A percentile compares a stretch with the other conserved stretches of the same genome.
Evolutionary conservation across 2,329 filamentous ascomycete species (phyloP).

Genomic region (Colletotrichum ledebouriae): DNA sequence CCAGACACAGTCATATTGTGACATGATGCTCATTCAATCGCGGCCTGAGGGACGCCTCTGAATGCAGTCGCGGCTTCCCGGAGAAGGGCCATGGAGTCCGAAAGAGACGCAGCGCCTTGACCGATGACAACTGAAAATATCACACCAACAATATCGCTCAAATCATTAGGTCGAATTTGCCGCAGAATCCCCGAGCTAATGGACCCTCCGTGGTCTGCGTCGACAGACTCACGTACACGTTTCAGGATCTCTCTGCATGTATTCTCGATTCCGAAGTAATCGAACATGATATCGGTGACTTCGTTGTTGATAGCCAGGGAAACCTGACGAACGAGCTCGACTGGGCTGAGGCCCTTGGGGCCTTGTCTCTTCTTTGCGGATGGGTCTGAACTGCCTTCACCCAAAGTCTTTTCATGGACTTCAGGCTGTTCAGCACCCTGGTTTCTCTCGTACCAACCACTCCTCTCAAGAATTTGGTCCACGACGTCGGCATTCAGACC

Average conservation of each 20-base stretch:
- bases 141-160: conserved; percentile 12
- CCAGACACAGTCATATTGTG: no score
- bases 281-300: conserved; percentile 7
- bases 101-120: not conserved
- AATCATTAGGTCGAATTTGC: conserved; percentile 5
- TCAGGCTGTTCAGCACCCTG: not conserved
- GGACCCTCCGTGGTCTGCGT: not conserved
- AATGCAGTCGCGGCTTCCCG: conserved; percentile 9
- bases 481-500: conserved; percentile 12
- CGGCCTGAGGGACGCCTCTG: not conserved
- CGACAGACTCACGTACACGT: conserved; percentile 11
- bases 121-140: conserved; percentile 15
- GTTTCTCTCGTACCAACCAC: not conserved
- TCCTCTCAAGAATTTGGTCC: conserved; percentile 20
- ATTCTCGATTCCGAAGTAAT: conserved; percentile 16
- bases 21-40: not conserved
- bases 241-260: conserved; percentile 5
- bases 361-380: not conserved
- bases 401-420: not conserved
- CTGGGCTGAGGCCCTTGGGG: not conserved
- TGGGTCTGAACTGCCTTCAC: not conserved
- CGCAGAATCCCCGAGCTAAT: conserved; percentile 1
- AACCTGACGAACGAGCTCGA: conserved; percentile 13
- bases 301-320: conserved; percentile 16
- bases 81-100: conserved; percentile 6